A percentile compares a stretch with the other conserved stretches of the same genome.
Conservation (phyloP, 208 protist species). For the Crithidia mellificae region DNA sequence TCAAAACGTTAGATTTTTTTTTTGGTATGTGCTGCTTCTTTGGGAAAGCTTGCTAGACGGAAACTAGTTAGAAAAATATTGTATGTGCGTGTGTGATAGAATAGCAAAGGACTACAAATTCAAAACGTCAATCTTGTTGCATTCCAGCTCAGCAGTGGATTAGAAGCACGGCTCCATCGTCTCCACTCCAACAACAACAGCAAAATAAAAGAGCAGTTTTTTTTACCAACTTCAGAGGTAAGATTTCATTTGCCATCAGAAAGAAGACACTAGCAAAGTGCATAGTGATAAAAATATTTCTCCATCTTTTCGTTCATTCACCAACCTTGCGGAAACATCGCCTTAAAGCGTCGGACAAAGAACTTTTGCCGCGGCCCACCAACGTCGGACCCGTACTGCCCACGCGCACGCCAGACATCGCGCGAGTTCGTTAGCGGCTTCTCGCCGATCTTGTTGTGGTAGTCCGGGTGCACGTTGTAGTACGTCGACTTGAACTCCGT, state of each 20-base stretch:
- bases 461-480: constrained; percentile 90
- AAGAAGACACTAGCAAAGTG: not conserved
- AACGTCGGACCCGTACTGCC: constrained; percentile 86
- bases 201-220: not conserved
- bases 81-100: not conserved
- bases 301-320: constrained; percentile 16
- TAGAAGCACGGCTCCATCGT: no score
- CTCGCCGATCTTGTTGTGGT: constrained; percentile 73
- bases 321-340: constrained; percentile 89
- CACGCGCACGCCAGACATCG: constrained; percentile 83
- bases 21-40: no score
- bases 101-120: not conserved
- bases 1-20: no score
- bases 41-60: no score
- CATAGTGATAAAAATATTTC: not conserved
- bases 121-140: not conserved
- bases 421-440: constrained; percentile 72
- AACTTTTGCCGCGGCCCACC: constrained; percentile 88
- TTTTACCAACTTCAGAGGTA: not conserved
- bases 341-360: constrained; percentile 87
- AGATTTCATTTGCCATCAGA: no score
- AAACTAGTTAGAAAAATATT: no score
- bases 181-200: constrained; percentile 1
- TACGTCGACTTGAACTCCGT: constrained; percentile 85
- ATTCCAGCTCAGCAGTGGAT: no score